Evolutionary conservation across 257 asterid species (phyloP).

Genomic region (Salvia rosmarinus): DNA sequence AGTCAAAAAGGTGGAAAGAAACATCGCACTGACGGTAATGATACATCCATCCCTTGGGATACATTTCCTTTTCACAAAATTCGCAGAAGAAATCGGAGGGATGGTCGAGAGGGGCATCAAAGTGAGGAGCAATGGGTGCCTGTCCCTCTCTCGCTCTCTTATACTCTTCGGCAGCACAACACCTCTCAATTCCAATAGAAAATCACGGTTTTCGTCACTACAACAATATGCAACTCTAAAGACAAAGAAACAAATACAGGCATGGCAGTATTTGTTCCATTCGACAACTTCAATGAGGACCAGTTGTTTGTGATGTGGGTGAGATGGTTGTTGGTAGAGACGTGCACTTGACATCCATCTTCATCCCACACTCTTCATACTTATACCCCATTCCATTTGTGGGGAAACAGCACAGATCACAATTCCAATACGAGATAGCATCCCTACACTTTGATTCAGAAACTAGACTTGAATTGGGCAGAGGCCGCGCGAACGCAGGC

Average conservation of each 20-base stretch:
- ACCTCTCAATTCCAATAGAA: neutral
- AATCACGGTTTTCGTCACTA: neutral
- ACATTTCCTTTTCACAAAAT: neutral
- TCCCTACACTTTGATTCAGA: neutral
- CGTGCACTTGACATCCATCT: slow-evolving; percentile 15
- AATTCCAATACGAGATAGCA: accelerated
- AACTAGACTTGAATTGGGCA: too few species aligned
- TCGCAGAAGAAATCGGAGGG: neutral
- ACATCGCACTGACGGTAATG: neutral
- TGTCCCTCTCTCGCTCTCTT: neutral
- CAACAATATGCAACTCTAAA: neutral
- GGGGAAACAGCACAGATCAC: accelerated
- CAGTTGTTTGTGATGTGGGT: neutral
- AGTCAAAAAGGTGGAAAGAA: neutral
- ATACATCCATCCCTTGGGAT: slow-evolving; percentile 4
- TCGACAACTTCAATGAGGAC: too few species aligned
- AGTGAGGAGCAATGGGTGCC: neutral
- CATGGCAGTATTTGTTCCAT: neutral
- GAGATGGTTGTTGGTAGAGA: neutral
- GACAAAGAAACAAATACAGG: too few species aligned
- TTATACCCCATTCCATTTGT: slow-evolving; percentile 1
- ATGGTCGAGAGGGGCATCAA: neutral
- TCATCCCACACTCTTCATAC: neutral
- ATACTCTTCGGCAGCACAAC: neutral
- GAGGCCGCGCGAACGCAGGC: too few species aligned